Base-by-base conservation (phyloP, 805 yeast genomes). In the Maudiozyma serrabonitensis region DNA sequence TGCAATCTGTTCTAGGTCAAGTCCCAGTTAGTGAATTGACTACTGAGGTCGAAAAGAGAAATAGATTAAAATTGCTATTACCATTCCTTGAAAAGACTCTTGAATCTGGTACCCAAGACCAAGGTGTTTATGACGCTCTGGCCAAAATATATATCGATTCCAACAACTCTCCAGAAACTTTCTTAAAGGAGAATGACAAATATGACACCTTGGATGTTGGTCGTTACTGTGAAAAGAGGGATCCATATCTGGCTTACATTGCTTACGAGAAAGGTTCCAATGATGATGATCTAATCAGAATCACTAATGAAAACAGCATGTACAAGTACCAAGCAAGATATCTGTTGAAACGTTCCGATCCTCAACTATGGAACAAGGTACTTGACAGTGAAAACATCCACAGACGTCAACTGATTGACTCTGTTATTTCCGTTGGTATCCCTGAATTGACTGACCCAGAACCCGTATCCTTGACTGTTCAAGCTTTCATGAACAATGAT, bases 301-400 rank as follows among this genome's bases (percentile, higher is more conserved):
- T 93, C 69, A 93, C 99, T 57, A 93, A 93, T 68, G 98, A 93
- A 63, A 93, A 93, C 69, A 80, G 93, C 59, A 93, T 93, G 99
- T 93, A 86, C 78, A 93, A 93, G 69, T 91, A 93, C 71, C 99
- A 93, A 75, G 98, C 98, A n/a, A 83, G 98, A 68, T 93, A 93
- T 66, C 75, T 93, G 60, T 78, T 93, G 58, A 75, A 80, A 53
- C 85, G 95, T 68, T 87, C 96, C n/a, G 96, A 93, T 64, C 73
- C 81, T 23, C 75, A 69, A 6, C 75, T 93, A 56, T 93, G 98
- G 97, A 70, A 79, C 49, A 75, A 74, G 57, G 99, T 93, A 5
- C 75, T 93, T 63, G 61, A 73, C 52, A 78, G 76, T 42, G 93
- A 84, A 44, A 89, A 87, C 68, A 74, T 80, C 53, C 95, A 91